A percentile compares a stretch with the other conserved stretches of the same genome.
Conservation (phyloP, 371 early-diverging fungal genomes). For the Lichtheimia hyalospora region DNA sequence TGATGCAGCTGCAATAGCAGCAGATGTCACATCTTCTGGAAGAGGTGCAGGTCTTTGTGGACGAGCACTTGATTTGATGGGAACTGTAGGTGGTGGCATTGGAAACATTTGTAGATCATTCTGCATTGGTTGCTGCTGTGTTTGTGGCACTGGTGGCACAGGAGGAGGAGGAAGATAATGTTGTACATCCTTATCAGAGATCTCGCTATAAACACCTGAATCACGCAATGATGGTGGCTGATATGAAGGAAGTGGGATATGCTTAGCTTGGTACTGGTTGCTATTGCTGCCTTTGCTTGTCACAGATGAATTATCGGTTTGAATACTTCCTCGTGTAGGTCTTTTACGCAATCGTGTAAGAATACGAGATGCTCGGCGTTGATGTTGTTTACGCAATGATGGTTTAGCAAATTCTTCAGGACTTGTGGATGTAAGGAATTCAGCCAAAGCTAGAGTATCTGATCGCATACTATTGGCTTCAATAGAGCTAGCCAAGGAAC, state of each 20-base stretch:
- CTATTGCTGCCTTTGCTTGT: neutral
- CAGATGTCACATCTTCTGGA: slow-evolving; percentile 34
- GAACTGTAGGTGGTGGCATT: slow-evolving; percentile 32
- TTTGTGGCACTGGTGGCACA: slow-evolving; percentile 11
- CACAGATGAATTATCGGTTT: neutral
- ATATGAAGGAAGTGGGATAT: slow-evolving; percentile 26
- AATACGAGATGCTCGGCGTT: slow-evolving; percentile 32
- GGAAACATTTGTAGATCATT: slow-evolving; percentile 13
- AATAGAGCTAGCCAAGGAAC: slow-evolving; percentile 1
- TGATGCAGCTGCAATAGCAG: slow-evolving; percentile 29
- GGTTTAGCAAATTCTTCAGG: slow-evolving; percentile 34
- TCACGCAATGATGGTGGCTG: slow-evolving; percentile 22
- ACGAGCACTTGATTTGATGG: slow-evolving; percentile 14
- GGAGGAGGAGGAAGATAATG: slow-evolving; percentile 5
- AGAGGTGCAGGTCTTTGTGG: slow-evolving; percentile 38
- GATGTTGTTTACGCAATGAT: slow-evolving; percentile 8
- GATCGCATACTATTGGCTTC: slow-evolving; percentile 1
- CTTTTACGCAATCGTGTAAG: slow-evolving; percentile 29
- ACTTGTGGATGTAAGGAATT: slow-evolving; percentile 37
- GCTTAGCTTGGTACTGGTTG: neutral
- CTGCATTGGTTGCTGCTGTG: slow-evolving; percentile 4
- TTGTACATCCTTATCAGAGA: slow-evolving; percentile 26
- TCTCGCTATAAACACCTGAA: slow-evolving; percentile 42
- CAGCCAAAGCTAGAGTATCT: slow-evolving; percentile 33
- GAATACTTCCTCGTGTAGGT: slow-evolving; percentile 4